phyloP scores from a whole-genome alignment of 805 yeast genomes.

The Wickerhamiella kurtzmanii region DNA sequence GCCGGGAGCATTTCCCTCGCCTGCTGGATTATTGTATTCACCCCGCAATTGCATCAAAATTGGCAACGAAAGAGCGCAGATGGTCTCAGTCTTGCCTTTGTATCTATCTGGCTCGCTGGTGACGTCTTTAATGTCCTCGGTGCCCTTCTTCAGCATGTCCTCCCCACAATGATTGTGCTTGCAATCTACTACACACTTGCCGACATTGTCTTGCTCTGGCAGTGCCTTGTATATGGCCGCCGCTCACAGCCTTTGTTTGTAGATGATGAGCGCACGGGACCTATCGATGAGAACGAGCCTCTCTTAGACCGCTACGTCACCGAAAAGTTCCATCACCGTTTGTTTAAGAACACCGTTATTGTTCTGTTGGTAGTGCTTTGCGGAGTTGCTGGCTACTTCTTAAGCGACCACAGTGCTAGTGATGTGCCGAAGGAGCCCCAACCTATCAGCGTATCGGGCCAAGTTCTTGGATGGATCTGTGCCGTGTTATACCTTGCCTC shows the following conservation, averaged over 20 bases:
- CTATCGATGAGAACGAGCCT: conserved; percentile 21
- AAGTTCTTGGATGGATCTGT: conserved; percentile 62
- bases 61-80: conserved; percentile 60
- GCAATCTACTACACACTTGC: conserved; percentile 91
- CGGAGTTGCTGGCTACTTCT: conserved; percentile 81
- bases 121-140: conserved; percentile 91
- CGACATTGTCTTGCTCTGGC: conserved; percentile 69
- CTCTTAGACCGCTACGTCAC: conserved; percentile 18
- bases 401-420: conserved; percentile 41
- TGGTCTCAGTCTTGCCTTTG: conserved; percentile 76
- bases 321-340: conserved; percentile 4
- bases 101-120: conserved; percentile 83
- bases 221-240: conserved; percentile 63
- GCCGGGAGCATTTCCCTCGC: conserved; percentile 74
- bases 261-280: background rate
- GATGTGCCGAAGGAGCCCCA: conserved; percentile 32
- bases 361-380: conserved; percentile 55
- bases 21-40: conserved; percentile 96
- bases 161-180: conserved; percentile 87
- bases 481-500: conserved; percentile 54
- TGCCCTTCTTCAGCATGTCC: conserved; percentile 73
- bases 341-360: conserved; percentile 32
- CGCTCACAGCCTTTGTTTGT: background rate
- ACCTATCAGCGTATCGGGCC: conserved; percentile 61
- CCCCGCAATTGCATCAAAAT: conserved; percentile 92